Conservation (phyloP, 1,284 basidiomycete genomes). For the Ustilago trichophora region DNA sequence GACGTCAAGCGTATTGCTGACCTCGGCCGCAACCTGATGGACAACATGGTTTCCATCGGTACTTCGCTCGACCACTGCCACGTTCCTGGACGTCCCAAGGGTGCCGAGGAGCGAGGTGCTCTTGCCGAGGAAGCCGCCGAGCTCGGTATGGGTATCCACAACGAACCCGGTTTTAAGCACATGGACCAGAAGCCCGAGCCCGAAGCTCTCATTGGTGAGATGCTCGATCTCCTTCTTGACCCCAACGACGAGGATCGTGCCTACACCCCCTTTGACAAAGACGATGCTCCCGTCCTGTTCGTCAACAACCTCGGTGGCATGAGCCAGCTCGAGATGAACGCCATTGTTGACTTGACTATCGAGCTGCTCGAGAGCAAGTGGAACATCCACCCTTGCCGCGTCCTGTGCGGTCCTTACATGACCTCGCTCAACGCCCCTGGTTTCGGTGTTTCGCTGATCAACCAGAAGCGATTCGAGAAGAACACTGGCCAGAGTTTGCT, state of each 20-base stretch:
- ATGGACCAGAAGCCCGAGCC: slow-evolving; percentile 60
- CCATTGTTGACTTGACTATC: slow-evolving; percentile 69
- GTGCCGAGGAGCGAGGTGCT: slow-evolving; percentile 59
- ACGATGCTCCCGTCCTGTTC: slow-evolving; percentile 68
- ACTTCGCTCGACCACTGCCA: slow-evolving; percentile 73
- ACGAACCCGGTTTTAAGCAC: slow-evolving; percentile 71
- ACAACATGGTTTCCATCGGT: slow-evolving; percentile 71
- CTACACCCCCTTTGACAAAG: slow-evolving; percentile 68
- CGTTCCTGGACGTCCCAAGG: slow-evolving; percentile 70
- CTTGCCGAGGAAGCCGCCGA: slow-evolving; percentile 68
- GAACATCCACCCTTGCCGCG: slow-evolving; percentile 67
- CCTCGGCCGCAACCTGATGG: slow-evolving; percentile 72
- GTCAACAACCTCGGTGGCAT: slow-evolving; percentile 74
- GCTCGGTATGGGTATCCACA: slow-evolving; percentile 73
- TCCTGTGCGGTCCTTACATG: slow-evolving; percentile 69
- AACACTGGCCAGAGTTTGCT: slow-evolving; percentile 66
- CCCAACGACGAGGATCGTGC: slow-evolving; percentile 68
- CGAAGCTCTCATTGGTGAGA: slow-evolving; percentile 56
- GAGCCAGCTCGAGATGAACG: slow-evolving; percentile 72
- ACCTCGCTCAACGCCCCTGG: slow-evolving; percentile 70
- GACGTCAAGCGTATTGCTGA: slow-evolving; percentile 58
- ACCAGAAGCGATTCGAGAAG: slow-evolving; percentile 67
- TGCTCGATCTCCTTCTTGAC: slow-evolving; percentile 63
- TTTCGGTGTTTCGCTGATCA: slow-evolving; percentile 69
- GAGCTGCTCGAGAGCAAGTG: slow-evolving; percentile 67